Conservation (phyloP, 768 basidiomycete genomes). For the Xerocomellus amylosporus region DNA sequence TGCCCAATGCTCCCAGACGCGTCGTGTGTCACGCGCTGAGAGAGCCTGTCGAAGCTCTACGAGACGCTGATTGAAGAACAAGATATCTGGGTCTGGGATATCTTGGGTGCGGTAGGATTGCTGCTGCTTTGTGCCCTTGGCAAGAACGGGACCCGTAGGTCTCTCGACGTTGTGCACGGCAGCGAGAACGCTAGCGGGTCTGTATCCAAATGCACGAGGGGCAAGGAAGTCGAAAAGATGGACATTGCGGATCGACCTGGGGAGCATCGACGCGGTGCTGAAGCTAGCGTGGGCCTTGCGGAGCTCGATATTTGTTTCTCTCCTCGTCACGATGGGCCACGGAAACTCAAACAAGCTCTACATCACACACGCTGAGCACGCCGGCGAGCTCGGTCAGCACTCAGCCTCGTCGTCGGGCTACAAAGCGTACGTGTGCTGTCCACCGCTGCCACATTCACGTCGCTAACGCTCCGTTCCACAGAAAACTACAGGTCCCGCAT, state of each 20-base stretch:
- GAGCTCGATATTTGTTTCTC: constrained; percentile 1
- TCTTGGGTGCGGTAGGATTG: constrained; percentile 8
- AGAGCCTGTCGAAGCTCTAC: constrained; percentile 40
- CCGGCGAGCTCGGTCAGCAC: constrained; percentile 77
- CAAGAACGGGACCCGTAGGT: background rate
- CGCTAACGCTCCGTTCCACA: constrained; percentile 28
- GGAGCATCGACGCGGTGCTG: constrained; percentile 23
- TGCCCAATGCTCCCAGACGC: constrained; percentile 39
- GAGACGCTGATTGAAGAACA: constrained; percentile 37
- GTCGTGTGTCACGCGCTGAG: constrained; percentile 31
- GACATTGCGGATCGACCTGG: constrained; percentile 21
- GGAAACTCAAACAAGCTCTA: constrained; percentile 85
- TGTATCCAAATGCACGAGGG: constrained; percentile 32
- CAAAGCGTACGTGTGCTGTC: constrained; percentile 50
- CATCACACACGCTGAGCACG: constrained; percentile 86
- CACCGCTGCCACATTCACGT: background rate
- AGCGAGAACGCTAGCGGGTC: constrained; percentile 18
- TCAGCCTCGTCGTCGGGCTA: constrained; percentile 76
- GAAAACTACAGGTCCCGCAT: constrained; percentile 66
- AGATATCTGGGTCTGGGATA: constrained; percentile 31
- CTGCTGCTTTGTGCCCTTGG: constrained; percentile 11
- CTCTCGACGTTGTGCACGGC: constrained; percentile 3
- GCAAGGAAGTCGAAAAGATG: constrained; percentile 44
- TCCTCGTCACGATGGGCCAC: constrained; percentile 60
- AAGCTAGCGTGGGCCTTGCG: background rate